Evolutionary conservation across 1,284 basidiomycete species (phyloP), one percentile per base, ranked within the genome.

Genomic region (Xanthoconium separans): DNA sequence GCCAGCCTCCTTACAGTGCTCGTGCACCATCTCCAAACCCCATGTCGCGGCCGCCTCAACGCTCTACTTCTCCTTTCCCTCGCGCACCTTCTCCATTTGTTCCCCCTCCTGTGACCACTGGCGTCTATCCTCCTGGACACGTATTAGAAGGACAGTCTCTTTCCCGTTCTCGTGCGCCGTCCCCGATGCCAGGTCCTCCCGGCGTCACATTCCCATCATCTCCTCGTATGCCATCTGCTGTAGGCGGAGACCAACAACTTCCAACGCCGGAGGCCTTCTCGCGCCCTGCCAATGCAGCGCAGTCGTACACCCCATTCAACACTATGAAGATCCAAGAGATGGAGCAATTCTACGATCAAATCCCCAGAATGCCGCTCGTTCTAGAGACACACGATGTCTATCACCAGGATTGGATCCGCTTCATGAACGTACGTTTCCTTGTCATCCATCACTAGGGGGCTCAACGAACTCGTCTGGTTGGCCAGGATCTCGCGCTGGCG

Each of bases 321-420:
- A 72, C 77, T 24, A 80, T 84, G 73, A 89, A 85, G 68, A 75
- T 91, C 48, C 79, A 83, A 60, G 82, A 89, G 46, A 82, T 92
- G 85, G 85, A 91, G 37, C 81, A 82, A 31, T 80, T 91, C 61
- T 76, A 82, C 45, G 78, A 84, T 44, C 75, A 76, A 16, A 74
- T 83, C 33, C 85, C 88, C 13, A 78, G 81, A 61, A 86, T 91
- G 82, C 89, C 89, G 10, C 60, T 77, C 10, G 81, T 87, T 12
- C 78, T 92, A 27, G 75, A 82, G 31, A 78, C 85, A n/a, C 89
- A 91, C 64, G 89, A 92, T 65, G 83, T 91, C 18, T 82, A 82
- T 59, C 77, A 80, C 53, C 82, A 85, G 53, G 89, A 91, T 64
- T 91, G 89, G 89, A 81, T 79, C 58, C 76, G 89, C 50, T 79